Evolutionary conservation across 225 moss, liverwort and hornwort species (phyloP), one percentile per base, ranked within the genome.

Genomic region (Straminergon stramineum): DNA sequence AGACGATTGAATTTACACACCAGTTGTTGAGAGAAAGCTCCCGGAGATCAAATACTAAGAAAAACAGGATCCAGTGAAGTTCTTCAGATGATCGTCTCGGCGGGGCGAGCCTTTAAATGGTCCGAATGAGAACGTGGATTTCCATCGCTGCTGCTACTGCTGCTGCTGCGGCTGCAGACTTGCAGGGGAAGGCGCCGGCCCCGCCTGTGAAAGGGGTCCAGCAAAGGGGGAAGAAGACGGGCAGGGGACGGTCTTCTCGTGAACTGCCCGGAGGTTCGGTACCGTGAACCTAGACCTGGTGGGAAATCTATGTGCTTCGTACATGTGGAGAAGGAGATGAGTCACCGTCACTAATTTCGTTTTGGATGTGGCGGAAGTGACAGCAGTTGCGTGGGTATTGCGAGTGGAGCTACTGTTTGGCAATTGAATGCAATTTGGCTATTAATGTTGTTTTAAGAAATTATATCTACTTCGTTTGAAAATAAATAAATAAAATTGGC

Each of bases 251-350:
- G 2, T 55, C 13, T 82, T 88, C 13, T 17, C 17, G 20, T 14
- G 80, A 17, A 21, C 91, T 89, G 88, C 86, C 91, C 88, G 34
- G 41, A 60, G 58, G 22, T 11, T 2, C 1, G 86, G 52, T 82
- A 41, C 86, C 61, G 68, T 86, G 89, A 28, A 89, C 62, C 82
- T 69, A 31, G 89, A 22, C 91, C 21, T 3, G 43, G 28, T 68
- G 19, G 53, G 67, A 52, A 31, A n/a, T 51, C 57, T 64, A 57
- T 4, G 13, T 0, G 0, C 0, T 0, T 17, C 4, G 75, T 75
- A 83, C 32, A 75, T 53, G 65, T 4, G 19, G 34, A 10, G 55
- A 63, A 23, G 23, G 63, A 0, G 17, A 7, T 61, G 16, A 15
- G 71, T 22, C 84, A 71, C 60, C 28, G 61, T 69, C 58, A 15